These are phyloP conservation scores for Hansenula anomala DNA, from an alignment of 1,139 yeast genomes.

Conservation along the genomic window DNA sequence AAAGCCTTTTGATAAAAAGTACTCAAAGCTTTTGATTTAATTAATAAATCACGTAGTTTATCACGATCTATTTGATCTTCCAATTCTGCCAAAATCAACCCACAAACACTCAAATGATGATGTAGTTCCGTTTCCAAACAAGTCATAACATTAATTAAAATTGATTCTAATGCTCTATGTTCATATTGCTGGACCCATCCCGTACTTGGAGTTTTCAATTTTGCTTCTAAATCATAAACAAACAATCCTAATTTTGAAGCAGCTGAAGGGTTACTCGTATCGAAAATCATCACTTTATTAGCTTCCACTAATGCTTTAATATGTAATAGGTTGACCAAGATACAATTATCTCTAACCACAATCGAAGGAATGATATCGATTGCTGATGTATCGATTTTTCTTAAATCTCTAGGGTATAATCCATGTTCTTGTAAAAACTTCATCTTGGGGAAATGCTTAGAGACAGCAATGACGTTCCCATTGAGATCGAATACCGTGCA, in stretches of 20 bases:
- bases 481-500: constrained; percentile 75
- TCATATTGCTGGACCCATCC: constrained; percentile 52
- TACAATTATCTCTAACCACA: constrained; percentile 71
- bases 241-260: constrained; percentile 71
- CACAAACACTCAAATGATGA: constrained; percentile 66
- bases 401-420: constrained; percentile 72
- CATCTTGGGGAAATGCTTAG: constrained; percentile 74
- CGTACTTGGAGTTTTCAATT: constrained; percentile 34
- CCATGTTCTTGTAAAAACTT: constrained; percentile 72
- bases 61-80: constrained; percentile 85
- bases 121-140: constrained; percentile 83
- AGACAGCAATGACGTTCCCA: constrained; percentile 71
- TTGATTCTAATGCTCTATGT: constrained; percentile 84
- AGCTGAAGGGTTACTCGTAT: constrained; percentile 51
- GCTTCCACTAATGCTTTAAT: constrained; percentile 82
- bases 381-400: constrained; percentile 85
- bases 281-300: constrained; percentile 80
- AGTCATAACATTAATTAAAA: constrained; percentile 78
- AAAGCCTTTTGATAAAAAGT: constrained; percentile 82
- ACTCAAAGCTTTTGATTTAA: constrained; percentile 75
- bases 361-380: constrained; percentile 89
- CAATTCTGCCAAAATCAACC: constrained; percentile 71
- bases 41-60: constrained; percentile 71
- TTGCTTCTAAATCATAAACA: constrained; percentile 82
- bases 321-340: constrained; percentile 75